Percentiles rank a stretch among this genome's conserved stretches.
Evolutionary conservation across 2,329 filamentous ascomycete genomes (phyloP).

Genomic region (Epichloe typhina): DNA sequence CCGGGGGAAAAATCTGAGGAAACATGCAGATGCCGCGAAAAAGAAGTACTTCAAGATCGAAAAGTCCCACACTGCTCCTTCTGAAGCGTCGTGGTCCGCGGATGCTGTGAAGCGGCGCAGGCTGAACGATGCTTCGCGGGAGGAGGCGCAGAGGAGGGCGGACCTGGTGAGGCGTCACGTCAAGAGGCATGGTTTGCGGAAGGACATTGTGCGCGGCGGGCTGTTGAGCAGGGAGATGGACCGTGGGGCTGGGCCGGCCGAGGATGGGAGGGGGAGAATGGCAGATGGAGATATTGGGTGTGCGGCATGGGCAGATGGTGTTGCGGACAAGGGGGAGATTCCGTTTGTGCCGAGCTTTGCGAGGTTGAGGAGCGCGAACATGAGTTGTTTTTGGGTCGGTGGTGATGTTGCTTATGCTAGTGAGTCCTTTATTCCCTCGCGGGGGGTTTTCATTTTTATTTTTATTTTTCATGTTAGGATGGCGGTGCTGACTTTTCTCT

Average conservation of each 20-base stretch:
- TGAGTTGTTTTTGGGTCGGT: conserved; percentile 28
- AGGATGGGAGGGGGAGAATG: conserved; percentile 11
- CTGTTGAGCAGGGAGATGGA: conserved; percentile 18
- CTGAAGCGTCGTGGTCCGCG: conserved; percentile 39
- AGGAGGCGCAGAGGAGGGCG: conserved; percentile 14
- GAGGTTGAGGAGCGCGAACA: conserved; percentile 17
- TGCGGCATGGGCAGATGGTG: conserved; percentile 25
- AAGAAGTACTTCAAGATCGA: conserved; percentile 58
- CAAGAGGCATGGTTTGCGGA: conserved; percentile 21
- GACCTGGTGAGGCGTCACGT: conserved; percentile 24
- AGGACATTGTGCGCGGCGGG: conserved; percentile 19
- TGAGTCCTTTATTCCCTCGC: conserved; percentile 16
- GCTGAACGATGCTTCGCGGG: conserved; percentile 24
- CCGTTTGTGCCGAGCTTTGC: conserved; percentile 19
- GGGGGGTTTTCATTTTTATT: background rate
- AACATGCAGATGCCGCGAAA: conserved; percentile 35
- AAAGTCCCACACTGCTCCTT: conserved; percentile 38
- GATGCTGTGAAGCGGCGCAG: conserved; percentile 44
- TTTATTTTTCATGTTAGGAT: background rate
- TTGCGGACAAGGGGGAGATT: conserved; percentile 30
- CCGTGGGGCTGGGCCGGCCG: conserved; percentile 5
- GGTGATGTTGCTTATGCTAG: conserved; percentile 30
- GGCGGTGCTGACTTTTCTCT: background rate
- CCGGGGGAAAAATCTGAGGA: background rate
- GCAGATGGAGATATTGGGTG: conserved; percentile 16